Evolutionary conservation across 2,329 filamentous ascomycete genomes (phyloP).

Genomic region (Phoma sp.): DNA sequence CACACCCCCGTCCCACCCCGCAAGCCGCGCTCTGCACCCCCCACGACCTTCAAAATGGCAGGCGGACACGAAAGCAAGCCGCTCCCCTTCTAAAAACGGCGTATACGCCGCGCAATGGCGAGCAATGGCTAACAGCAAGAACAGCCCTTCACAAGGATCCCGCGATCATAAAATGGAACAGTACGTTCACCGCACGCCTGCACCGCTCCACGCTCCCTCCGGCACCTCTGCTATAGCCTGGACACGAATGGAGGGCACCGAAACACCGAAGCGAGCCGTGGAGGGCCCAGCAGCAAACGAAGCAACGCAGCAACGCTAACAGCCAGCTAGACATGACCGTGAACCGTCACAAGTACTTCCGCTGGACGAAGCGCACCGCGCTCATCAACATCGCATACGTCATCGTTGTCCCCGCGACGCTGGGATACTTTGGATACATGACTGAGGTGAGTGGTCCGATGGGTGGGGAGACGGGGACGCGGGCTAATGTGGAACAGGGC

Average conservation of each 20-base stretch:
- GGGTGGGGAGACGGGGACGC: conserved; percentile 11
- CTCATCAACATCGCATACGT: conserved; percentile 80
- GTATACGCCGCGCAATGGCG: neutral
- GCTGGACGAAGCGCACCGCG: conserved; percentile 86
- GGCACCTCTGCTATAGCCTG: neutral
- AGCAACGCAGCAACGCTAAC: conserved; percentile 18
- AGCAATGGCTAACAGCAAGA: conserved; percentile 34
- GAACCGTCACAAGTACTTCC: conserved; percentile 93
- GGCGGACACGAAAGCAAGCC: conserved; percentile 33
- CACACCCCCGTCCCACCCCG: conserved; percentile 22
- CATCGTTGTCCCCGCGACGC: conserved; percentile 70
- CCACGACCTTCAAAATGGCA: conserved; percentile 35
- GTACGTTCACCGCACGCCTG: conserved; percentile 51
- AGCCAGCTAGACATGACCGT: conserved; percentile 72
- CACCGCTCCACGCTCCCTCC: neutral
- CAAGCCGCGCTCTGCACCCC: conserved; percentile 18
- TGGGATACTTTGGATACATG: conserved; percentile 76
- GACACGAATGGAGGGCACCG: neutral
- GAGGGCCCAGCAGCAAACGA: neutral
- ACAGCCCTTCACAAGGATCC: conserved; percentile 61
- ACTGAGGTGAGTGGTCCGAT: conserved; percentile 78
- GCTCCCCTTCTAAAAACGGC: neutral
- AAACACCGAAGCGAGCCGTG: neutral
- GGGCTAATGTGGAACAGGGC: conserved; percentile 64
- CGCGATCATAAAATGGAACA: conserved; percentile 62